Base-by-base conservation (phyloP, 2,329 filamentous ascomycete species). In the Diaporthe ampelina region DNA sequence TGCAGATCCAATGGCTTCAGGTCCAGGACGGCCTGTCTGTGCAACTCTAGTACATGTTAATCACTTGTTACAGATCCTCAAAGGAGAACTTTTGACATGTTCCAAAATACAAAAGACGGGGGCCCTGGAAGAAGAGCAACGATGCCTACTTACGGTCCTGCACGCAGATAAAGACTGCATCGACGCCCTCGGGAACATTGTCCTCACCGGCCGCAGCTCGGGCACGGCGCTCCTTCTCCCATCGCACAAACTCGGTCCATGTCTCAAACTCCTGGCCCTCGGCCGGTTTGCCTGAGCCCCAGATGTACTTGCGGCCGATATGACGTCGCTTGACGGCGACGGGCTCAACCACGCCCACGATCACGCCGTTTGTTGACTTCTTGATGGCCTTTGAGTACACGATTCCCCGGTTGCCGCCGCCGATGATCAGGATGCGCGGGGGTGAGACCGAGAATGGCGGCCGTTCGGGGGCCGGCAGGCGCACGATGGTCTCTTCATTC, bases 211-310 rank as follows among this genome's bases (percentile, higher is more conserved):
- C 63, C 21, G 15, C 29, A 4, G 32, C 63, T 32, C 45, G 52
- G 29, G 3, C 1, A 15, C 63, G 63, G 13, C 63, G 45, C 21
- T n/a, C 63, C 63, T 24, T 52, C 63, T 67, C 63, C 63, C 63
- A 67, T 15, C n/a, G 29, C 45, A 67, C 45, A 10, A 26, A 67
- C 1, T 67, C 29, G 9, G 43, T 11, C 63, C 63, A 67, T 6
- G 48, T 50, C 45, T 67, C 29, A 43, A 67, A 67, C 45, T 67
- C 63, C 10, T 67, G 63, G 63, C 63, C 63, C 63, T 67, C 63
- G 45, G 63, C 32, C n/a, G 63, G 63, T 21, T 40, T 37, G 13
- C n/a, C 15, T 7, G 6, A 26, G 29, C 63, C 63, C 63, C 63
- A 67, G 63, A 67, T 67, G 63, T 37, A 52, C 48, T 13, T 67